These are phyloP conservation scores for Aegilops longissima DNA, from an alignment of 176 grass and related monocot genomes.

Conservation along the genomic window DNA sequence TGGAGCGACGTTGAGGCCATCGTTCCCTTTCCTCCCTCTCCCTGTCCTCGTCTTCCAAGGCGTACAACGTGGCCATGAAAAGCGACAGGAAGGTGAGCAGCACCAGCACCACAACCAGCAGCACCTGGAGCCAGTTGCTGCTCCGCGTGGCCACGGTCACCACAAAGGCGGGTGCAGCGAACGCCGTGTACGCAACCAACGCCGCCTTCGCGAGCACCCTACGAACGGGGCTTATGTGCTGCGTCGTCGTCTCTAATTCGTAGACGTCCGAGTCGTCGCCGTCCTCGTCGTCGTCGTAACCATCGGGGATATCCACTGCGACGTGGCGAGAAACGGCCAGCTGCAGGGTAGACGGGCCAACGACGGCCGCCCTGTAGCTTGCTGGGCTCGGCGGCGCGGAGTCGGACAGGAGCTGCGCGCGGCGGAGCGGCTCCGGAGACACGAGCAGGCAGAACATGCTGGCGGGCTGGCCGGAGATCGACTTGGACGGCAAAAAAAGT, in stretches of 20 bases:
- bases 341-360: not conserved
- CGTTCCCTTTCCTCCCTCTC: not conserved
- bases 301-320: not conserved
- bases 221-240: not conserved
- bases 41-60: not conserved
- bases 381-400: not conserved
- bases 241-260: not conserved
- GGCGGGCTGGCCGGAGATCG: not conserved
- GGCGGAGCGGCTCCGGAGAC: constrained; percentile 1
- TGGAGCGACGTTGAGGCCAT: not conserved
- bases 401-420: not conserved
- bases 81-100: not conserved
- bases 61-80: constrained; percentile 15
- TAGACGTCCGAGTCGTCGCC: not conserved
- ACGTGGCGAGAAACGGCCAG: not conserved
- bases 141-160: not conserved
- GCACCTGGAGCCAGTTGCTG: not conserved
- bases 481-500: not conserved
- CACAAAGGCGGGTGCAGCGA: not conserved
- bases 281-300: too few relatives aligned
- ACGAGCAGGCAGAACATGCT: constrained; percentile 3
- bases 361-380: not conserved
- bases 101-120: not conserved
- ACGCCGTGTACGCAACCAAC: not conserved
- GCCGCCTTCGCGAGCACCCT: not conserved